Conservation (phyloP, 1,139 yeast species). For the Scheffersomyces segobiensis region DNA sequence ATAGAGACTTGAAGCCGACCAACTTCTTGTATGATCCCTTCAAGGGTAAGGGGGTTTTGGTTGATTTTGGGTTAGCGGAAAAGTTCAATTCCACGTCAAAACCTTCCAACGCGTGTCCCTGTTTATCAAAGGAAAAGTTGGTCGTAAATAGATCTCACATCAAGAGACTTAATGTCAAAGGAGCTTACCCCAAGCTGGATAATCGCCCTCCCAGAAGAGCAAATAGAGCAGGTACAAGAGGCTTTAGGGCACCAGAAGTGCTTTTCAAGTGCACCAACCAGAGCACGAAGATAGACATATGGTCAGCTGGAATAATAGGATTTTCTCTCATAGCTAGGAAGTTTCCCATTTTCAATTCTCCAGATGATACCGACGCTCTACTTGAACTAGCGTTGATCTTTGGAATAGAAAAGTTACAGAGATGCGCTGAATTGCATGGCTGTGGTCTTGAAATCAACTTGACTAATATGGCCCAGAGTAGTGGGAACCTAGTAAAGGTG, state of each 20-base stretch:
- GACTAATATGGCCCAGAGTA: conserved; percentile 16
- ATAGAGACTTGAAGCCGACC: conserved; percentile 88
- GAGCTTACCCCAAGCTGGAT: conserved; percentile 81
- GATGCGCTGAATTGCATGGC: conserved; percentile 85
- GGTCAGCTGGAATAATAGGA: conserved; percentile 91
- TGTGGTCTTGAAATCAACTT: conserved; percentile 73
- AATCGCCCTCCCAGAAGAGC: conserved; percentile 89
- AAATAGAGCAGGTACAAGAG: conserved; percentile 97
- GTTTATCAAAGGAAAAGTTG: conserved; percentile 14
- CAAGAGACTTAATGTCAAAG: conserved; percentile 44
- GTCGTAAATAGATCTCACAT: conserved; percentile 24
- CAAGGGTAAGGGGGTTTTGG: conserved; percentile 77
- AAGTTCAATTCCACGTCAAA: conserved; percentile 19
- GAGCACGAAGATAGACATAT: conserved; percentile 76
- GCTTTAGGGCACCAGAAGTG: conserved; percentile 94
- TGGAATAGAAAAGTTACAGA: conserved; percentile 72
- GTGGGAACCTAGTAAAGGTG: conserved; percentile 36
- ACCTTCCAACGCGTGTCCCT: conserved; percentile 20
- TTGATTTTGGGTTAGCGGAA: conserved; percentile 93
- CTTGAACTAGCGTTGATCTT: conserved; percentile 82
- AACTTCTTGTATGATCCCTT: conserved; percentile 81
- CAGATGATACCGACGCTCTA: conserved; percentile 90
- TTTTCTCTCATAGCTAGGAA: conserved; percentile 69
- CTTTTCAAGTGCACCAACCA: conserved; percentile 85
- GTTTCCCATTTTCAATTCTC: conserved; percentile 83